Evolutionary conservation across 441 rosid species (phyloP).

Genomic region (Eruca vesicaria): DNA sequence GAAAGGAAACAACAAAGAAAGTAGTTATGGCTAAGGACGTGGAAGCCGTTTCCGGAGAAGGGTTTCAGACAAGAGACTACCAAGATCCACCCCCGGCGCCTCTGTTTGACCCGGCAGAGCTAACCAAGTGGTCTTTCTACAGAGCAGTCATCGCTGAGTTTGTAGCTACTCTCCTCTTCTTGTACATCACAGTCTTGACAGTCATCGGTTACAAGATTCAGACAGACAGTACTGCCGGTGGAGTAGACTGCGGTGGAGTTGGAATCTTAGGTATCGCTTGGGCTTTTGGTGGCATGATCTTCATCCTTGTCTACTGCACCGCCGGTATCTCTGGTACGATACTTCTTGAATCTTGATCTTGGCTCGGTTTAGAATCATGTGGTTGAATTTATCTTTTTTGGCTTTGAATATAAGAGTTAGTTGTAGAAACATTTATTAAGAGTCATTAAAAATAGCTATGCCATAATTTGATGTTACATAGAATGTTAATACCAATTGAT

Average conservation of each 20-base stretch:
- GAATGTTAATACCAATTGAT: too few relatives aligned
- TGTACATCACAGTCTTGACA: constrained; percentile 37
- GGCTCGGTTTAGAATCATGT: neutral
- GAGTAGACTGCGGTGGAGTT: constrained; percentile 37
- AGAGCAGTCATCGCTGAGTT: constrained; percentile 46
- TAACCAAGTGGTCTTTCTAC: constrained; percentile 44
- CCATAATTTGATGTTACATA: too few relatives aligned
- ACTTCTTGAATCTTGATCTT: constrained; percentile 13
- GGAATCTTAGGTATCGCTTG: constrained; percentile 45
- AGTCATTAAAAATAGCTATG: too few relatives aligned
- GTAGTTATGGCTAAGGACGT: constrained; percentile 26
- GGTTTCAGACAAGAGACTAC: constrained; percentile 41
- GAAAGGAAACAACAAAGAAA: neutral
- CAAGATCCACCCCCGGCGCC: constrained; percentile 46
- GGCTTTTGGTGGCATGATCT: constrained; percentile 47
- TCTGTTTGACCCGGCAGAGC: constrained; percentile 32
- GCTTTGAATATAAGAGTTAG: too few relatives aligned
- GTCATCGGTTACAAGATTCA: constrained; percentile 39
- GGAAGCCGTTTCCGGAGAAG: constrained; percentile 31
- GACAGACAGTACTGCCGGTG: constrained; percentile 18
- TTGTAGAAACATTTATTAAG: neutral
- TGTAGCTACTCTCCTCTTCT: constrained; percentile 42
- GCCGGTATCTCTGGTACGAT: constrained; percentile 44
- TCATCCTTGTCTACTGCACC: constrained; percentile 46
- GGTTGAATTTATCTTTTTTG: neutral